Base-by-base conservation (phyloP, 176 grass and related monocot genomes). In the Thalia dealbata region DNA sequence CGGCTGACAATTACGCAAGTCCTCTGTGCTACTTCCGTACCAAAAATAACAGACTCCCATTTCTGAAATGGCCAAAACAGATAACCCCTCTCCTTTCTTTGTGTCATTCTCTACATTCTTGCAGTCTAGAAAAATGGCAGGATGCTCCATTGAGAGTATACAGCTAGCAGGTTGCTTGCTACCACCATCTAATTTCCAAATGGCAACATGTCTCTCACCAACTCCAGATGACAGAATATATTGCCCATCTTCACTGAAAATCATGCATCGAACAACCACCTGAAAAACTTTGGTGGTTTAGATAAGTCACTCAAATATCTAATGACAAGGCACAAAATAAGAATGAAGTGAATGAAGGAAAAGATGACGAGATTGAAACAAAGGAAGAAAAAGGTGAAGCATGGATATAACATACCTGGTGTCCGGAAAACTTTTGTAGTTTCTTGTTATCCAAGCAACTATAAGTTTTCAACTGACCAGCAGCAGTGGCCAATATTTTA, bases 141-240 rank as follows among this genome's bases (percentile, higher is more conserved):
- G 95, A 43, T 93, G 87, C 69, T 93, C 87, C 89, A 99, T 84
- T 52, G 95, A 91, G 50, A 93, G 87, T 62, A 93, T 51, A 84
- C 83, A 88, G 32, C 44, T 88, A 52, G 87, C 84, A 46, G 81
- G 82, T 73, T 83, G 73, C 52, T 25, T 86, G 87, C 92, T 89
- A 79, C 69, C 80, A 79, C 61, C 59, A 44, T 74, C 81, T 24
- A 89, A 71, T 60, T 84, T 88, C 95, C 95, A 99, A 72, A 99
- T 93, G 67, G 90, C 95, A 80, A 99, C 72, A 76, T 90, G 87
- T 27, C 85, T 83, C 67, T 93, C 90, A 61, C 87, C 95, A 82
- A 93, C 78, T 70, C 90, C 95, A 82, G 90, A 99, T 79, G 95
- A 86, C 46, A 99, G 10, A 58, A 99, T 79, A 88, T 93, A 86